Evolutionary conservation across 768 basidiomycete genomes (phyloP).

Genomic region (Tricholoma flavovirens): DNA sequence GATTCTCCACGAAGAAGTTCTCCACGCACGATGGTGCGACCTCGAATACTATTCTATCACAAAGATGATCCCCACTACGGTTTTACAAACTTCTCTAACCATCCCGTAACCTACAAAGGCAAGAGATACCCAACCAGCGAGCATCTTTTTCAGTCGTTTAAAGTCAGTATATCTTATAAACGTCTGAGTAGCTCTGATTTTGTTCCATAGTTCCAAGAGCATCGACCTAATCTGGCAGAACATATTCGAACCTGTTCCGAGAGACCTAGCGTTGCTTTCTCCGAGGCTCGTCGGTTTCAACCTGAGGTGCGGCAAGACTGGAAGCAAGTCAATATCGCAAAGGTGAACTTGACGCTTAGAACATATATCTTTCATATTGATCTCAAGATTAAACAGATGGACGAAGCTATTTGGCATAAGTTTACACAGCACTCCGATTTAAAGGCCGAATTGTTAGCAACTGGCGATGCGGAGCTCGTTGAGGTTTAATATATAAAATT

Average conservation of each 20-base stretch:
- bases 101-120: conserved; percentile 55
- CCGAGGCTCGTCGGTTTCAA: conserved; percentile 61
- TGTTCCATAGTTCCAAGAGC: conserved; percentile 47
- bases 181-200: background rate
- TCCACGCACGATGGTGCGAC: conserved; percentile 20
- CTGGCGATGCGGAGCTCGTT: conserved; percentile 60
- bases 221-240: conserved; percentile 59
- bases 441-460: conserved; percentile 52
- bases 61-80: conserved; percentile 61
- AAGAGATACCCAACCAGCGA: conserved; percentile 71
- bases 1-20: conserved; percentile 15
- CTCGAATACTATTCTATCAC: conserved; percentile 56
- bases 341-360: conserved; percentile 31
- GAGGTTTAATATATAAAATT: conserved; percentile 39
- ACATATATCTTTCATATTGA: background rate
- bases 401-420: conserved; percentile 56
- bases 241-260: conserved; percentile 62
- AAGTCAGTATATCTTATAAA: conserved; percentile 32
- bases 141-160: conserved; percentile 74
- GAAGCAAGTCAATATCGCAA: conserved; percentile 62
- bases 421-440: conserved; percentile 66
- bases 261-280: conserved; percentile 57
- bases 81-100: conserved; percentile 70
- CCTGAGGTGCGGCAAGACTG: conserved; percentile 60
- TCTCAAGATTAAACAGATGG: conserved; percentile 45